These are phyloP conservation scores for Diplodia sapinea DNA, from an alignment of 2,329 filamentous ascomycete species.

Conservation along the genomic window DNA sequence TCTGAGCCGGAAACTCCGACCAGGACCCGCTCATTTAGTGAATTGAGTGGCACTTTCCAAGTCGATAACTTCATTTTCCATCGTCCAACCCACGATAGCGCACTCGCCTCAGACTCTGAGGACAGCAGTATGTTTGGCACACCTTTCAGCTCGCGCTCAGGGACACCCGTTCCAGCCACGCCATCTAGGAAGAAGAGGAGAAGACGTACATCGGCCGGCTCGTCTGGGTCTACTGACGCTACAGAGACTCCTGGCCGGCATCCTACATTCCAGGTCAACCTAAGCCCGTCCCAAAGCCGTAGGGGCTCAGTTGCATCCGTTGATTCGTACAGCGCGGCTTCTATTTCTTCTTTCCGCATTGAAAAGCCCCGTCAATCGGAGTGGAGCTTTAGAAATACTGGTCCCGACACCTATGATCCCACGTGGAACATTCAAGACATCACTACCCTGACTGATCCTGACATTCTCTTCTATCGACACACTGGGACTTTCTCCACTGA, in stretches of 20 bases:
- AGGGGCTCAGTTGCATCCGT: constrained; percentile 9
- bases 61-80: constrained; percentile 27
- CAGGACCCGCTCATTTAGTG: background rate
- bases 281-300: background rate
- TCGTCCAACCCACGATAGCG: constrained; percentile 14
- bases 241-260: background rate
- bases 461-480: constrained; percentile 44
- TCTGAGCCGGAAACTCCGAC: background rate
- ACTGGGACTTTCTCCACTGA: constrained; percentile 56
- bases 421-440: constrained; percentile 28
- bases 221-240: background rate
- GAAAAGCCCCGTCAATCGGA: background rate
- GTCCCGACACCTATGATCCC: constrained; percentile 25
- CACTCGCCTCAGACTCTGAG: constrained; percentile 2
- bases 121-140: constrained; percentile 18
- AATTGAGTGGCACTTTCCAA: constrained; percentile 12
- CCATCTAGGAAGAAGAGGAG: constrained; percentile 10
- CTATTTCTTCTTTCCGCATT: background rate
- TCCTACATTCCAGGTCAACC: constrained; percentile 7
- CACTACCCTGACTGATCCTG: constrained; percentile 36
- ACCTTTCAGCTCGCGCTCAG: constrained; percentile 12
- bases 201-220: background rate
- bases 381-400: constrained; percentile 14
- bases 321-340: constrained; percentile 1
- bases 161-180: background rate